Evolutionary conservation across 345 rosid species (phyloP).

Genomic region (Balakata baccata): DNA sequence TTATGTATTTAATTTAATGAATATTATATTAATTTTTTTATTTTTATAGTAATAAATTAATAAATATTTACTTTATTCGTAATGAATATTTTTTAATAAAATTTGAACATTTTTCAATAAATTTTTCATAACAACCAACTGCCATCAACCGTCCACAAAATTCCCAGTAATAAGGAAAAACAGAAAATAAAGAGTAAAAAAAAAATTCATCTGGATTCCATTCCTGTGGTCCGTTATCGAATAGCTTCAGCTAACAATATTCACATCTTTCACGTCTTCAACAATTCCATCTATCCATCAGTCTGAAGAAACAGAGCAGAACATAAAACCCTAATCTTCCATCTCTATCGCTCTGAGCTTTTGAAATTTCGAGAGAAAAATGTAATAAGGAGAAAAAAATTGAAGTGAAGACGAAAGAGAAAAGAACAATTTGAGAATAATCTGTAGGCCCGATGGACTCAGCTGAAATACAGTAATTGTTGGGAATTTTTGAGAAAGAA

Average conservation of each 20-base stretch:
- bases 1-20: too few species aligned
- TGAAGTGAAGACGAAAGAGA: background rate
- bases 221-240: conserved; percentile 23
- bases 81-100: too few species aligned
- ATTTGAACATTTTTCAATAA: too few species aligned
- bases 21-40: too few species aligned
- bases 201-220: conserved; percentile 25
- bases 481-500: too few species aligned
- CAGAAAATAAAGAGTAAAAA: too few species aligned
- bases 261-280: conserved; percentile 23
- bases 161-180: conserved; percentile 7
- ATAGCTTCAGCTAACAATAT: too few species aligned
- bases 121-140: too few species aligned
- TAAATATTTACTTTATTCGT: too few species aligned
- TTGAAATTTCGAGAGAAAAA: background rate
- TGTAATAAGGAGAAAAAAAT: background rate
- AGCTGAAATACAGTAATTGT: too few species aligned
- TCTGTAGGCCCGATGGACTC: conserved; percentile 68
- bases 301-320: background rate
- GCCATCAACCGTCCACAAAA: conserved; percentile 19
- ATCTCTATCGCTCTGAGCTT: background rate
- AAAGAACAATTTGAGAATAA: conserved; percentile 56
- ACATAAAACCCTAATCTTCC: conserved; percentile 7
- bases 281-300: background rate
- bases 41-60: too few species aligned